A percentile compares a stretch with the other conserved stretches of the same genome.
Evolutionary conservation across 2,329 filamentous ascomycete species (phyloP).

Genomic region (Apiospora koreana): DNA sequence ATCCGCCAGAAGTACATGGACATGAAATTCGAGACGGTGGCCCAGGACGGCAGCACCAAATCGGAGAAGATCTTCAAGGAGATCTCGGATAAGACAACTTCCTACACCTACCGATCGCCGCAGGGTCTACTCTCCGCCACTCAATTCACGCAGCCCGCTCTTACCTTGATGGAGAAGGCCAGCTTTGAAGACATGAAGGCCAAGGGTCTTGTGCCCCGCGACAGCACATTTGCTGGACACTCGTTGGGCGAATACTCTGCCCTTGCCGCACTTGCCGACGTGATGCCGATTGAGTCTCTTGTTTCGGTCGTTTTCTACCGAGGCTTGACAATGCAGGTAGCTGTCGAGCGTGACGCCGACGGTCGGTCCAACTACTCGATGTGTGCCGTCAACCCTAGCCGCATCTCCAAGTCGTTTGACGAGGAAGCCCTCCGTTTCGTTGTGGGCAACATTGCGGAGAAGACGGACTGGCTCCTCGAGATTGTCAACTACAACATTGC

Average conservation of each 20-base stretch:
- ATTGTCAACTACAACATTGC: slow-evolving; percentile 96
- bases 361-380: slow-evolving; percentile 98
- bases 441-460: slow-evolving; percentile 90
- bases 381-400: slow-evolving; percentile 98
- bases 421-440: slow-evolving; percentile 97
- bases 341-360: slow-evolving; percentile 89
- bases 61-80: slow-evolving; percentile 99
- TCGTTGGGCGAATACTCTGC: slow-evolving; percentile 98
- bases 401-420: slow-evolving; percentile 98
- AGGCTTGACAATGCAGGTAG: slow-evolving; percentile 98
- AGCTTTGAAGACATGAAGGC: slow-evolving; percentile 99
- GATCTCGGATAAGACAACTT: slow-evolving; percentile 87
- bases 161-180: slow-evolving; percentile 99
- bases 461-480: slow-evolving; percentile 93
- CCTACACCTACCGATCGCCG: slow-evolving; percentile 95
- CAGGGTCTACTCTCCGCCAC: slow-evolving; percentile 94
- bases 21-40: slow-evolving; percentile 99
- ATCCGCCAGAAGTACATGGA: slow-evolving; percentile 99
- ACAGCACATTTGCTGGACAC: slow-evolving; percentile 97
- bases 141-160: slow-evolving; percentile 95
- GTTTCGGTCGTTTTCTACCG: slow-evolving; percentile 99
- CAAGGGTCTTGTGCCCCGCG: slow-evolving; percentile 92
- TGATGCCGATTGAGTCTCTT: slow-evolving; percentile 99
- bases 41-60: slow-evolving; percentile 87
- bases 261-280: slow-evolving; percentile 90